These are phyloP conservation scores for Sugiyamaella qingdaonensis DNA, from an alignment of 805 yeast genomes.

Conservation along the genomic window DNA sequence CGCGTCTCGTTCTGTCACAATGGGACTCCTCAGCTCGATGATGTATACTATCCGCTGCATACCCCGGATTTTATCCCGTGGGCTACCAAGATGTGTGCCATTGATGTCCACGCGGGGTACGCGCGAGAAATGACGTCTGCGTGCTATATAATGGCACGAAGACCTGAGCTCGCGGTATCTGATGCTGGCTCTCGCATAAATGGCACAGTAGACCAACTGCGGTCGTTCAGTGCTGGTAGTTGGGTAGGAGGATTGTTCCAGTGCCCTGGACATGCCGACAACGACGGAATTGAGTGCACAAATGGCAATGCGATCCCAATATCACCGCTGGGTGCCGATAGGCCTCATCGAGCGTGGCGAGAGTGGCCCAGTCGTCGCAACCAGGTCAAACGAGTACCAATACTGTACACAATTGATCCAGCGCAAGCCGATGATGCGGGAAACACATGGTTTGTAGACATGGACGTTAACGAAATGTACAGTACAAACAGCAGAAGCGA, in stretches of 20 bases:
- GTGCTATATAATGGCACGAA: slow-evolving; percentile 23
- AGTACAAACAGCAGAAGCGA: neutral
- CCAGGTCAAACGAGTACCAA: slow-evolving; percentile 14
- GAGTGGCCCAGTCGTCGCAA: slow-evolving; percentile 15
- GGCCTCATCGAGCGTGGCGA: slow-evolving; percentile 16
- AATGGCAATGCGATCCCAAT: slow-evolving; percentile 18
- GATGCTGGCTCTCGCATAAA: neutral
- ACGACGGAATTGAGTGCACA: slow-evolving; percentile 16
- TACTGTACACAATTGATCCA: slow-evolving; percentile 11
- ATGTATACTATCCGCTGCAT: slow-evolving; percentile 17
- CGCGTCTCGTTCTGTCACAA: slow-evolving; percentile 17
- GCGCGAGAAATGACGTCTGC: slow-evolving; percentile 6
- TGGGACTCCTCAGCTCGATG: slow-evolving; percentile 12
- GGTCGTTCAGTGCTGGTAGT: slow-evolving; percentile 13
- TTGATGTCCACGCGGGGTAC: neutral
- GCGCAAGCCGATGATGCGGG: neutral
- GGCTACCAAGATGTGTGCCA: slow-evolving; percentile 21
- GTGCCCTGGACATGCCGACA: slow-evolving; percentile 18
- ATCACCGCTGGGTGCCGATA: slow-evolving; percentile 20
- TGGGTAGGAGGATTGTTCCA: slow-evolving; percentile 25
- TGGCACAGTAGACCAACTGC: neutral
- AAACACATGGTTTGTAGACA: slow-evolving; percentile 12
- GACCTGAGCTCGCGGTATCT: slow-evolving; percentile 10
- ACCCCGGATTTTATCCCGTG: slow-evolving; percentile 15
- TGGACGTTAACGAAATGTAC: slow-evolving; percentile 16